These are phyloP conservation scores for Fragilaria crotonensis DNA, from an alignment of 108 stramenopile genomes.

Conservation along the genomic window DNA sequence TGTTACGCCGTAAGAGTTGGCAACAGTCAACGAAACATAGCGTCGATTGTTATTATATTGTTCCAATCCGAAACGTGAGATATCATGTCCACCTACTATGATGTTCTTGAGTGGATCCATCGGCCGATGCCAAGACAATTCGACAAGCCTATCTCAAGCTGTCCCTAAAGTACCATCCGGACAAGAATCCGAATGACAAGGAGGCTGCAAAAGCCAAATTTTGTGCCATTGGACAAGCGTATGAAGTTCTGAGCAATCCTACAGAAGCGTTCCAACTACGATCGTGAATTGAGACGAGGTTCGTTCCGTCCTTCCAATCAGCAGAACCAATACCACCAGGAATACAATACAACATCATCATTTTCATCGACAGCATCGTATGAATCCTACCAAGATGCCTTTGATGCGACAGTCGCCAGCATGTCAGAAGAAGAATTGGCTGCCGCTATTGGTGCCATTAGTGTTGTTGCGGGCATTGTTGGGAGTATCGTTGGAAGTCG, in stretches of 20 bases:
- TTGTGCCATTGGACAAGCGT: slow-evolving; percentile 68
- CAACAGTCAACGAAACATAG: too few relatives aligned
- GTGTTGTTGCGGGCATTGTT: slow-evolving; percentile 41
- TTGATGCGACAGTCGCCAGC: slow-evolving; percentile 53
- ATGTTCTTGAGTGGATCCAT: slow-evolving; percentile 66
- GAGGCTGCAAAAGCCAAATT: slow-evolving; percentile 63
- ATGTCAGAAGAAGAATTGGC: slow-evolving; percentile 63
- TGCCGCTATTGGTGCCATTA: too few relatives aligned
- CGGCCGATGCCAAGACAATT: slow-evolving; percentile 69
- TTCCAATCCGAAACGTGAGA: too few relatives aligned
- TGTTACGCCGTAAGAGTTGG: too few relatives aligned
- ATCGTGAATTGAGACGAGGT: slow-evolving; percentile 43
- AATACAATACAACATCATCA: too few relatives aligned
- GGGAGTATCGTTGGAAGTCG: slow-evolving; percentile 41
- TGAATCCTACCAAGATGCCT: slow-evolving; percentile 45
- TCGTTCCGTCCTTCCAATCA: too few relatives aligned
- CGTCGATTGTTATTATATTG: too few relatives aligned
- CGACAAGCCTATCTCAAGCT: slow-evolving; percentile 80
- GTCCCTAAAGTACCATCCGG: slow-evolving; percentile 85
- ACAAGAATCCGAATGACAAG: slow-evolving; percentile 64
- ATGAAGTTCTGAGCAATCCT: slow-evolving; percentile 65
- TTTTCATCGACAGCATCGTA: too few relatives aligned
- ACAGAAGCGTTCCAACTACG: slow-evolving; percentile 35
- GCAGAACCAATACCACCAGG: slow-evolving; percentile 1
- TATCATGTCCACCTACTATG: too few relatives aligned